Percentiles rank a stretch among this genome's conserved stretches.
phyloP scores from a whole-genome alignment of 306 rosid genomes.

The Hylodesmum podocarpum region DNA sequence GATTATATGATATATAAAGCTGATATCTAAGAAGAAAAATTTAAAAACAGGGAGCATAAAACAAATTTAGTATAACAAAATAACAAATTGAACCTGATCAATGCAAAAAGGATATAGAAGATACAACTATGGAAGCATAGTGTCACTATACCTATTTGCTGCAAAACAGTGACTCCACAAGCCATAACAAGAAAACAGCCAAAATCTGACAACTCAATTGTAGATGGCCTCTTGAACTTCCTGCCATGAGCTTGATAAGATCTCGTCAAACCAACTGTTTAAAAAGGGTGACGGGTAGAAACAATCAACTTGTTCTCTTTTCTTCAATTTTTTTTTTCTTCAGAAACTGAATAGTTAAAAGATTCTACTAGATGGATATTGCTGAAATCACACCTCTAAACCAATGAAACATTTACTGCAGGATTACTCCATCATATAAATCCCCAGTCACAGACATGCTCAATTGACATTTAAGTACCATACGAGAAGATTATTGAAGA shows the following conservation, averaged over 20 bases:
- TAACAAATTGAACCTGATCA: neutral
- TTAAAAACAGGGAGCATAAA: constrained; percentile 4
- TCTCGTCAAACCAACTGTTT: constrained; percentile 11
- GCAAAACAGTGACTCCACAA: constrained; percentile 74
- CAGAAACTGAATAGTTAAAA: neutral
- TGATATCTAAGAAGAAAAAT: constrained; percentile 65
- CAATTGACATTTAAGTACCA: neutral
- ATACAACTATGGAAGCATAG: neutral
- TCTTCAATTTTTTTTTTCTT: neutral
- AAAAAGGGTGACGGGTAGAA: neutral
- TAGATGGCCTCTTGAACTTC: constrained; percentile 77
- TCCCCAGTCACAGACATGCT: constrained; percentile 5
- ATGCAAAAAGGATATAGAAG: neutral
- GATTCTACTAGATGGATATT: neutral
- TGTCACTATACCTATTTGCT: constrained; percentile 59
- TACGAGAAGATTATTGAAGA: constrained; percentile 21
- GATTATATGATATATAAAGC: constrained; percentile 98
- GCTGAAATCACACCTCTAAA: neutral
- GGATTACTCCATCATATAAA: constrained; percentile 5
- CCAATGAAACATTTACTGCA: neutral
- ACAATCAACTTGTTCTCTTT: neutral
- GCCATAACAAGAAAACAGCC: constrained; percentile 76
- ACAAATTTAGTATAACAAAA: neutral
- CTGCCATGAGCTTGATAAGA: constrained; percentile 61
- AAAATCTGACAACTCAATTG: constrained; percentile 78